These are phyloP conservation scores for Calvatia gigantea DNA, from an alignment of 768 basidiomycete species.

Conservation along the genomic window DNA sequence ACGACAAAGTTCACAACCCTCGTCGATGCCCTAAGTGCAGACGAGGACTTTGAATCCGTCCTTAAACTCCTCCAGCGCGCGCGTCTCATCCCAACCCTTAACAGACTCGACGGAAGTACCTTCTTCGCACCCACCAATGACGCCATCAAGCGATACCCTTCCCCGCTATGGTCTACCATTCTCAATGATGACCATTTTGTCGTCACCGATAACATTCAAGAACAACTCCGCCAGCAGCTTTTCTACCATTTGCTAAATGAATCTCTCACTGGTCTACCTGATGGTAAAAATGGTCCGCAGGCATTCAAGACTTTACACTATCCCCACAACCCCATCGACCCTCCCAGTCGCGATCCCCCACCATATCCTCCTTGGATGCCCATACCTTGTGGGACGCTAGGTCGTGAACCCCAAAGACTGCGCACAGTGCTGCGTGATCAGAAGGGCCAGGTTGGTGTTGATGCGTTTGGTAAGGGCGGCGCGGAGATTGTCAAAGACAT, in stretches of 20 bases:
- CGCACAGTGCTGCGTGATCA: slow-evolving; percentile 52
- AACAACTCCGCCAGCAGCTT: slow-evolving; percentile 83
- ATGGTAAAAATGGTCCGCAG: slow-evolving; percentile 31
- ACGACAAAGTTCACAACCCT: slow-evolving; percentile 48
- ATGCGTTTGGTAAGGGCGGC: slow-evolving; percentile 80
- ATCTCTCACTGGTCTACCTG: slow-evolving; percentile 48
- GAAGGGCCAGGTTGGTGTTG: slow-evolving; percentile 60
- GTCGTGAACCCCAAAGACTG: slow-evolving; percentile 77
- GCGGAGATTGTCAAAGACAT: slow-evolving; percentile 54
- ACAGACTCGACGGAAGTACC: slow-evolving; percentile 77
- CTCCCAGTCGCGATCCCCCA: slow-evolving; percentile 65
- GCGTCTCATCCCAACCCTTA: slow-evolving; percentile 88
- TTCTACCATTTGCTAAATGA: slow-evolving; percentile 94
- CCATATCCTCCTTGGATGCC: slow-evolving; percentile 87
- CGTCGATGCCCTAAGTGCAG: slow-evolving; percentile 71
- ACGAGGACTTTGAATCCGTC: slow-evolving; percentile 76
- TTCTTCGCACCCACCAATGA: slow-evolving; percentile 96
- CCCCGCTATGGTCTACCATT: slow-evolving; percentile 34
- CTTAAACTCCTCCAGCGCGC: slow-evolving; percentile 77
- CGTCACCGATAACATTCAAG: slow-evolving; percentile 76
- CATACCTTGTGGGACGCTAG: slow-evolving; percentile 75
- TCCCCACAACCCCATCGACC: slow-evolving; percentile 56
- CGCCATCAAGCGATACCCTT: slow-evolving; percentile 60
- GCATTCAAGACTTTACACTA: slow-evolving; percentile 65
- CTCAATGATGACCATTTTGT: slow-evolving; percentile 34